Evolutionary conservation across 2,329 filamentous ascomycete species (phyloP), one percentile per base, ranked within the genome.

Genomic region (Amesomyces nigricolor): DNA sequence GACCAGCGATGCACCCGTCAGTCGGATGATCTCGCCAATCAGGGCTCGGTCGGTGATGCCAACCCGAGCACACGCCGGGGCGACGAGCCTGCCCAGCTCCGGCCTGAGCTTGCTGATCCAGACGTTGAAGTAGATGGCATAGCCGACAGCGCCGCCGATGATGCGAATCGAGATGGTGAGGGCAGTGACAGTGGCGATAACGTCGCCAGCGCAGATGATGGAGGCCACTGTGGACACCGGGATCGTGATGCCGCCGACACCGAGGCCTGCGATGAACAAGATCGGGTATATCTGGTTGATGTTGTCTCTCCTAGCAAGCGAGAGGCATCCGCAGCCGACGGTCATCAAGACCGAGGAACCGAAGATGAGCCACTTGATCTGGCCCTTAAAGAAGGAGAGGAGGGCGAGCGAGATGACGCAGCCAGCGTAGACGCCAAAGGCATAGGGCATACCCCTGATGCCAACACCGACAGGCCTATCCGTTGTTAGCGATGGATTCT

Each of bases 121-220:
- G n/a, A 81, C 71, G 61, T 81, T 80, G 70, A 75, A 85, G 64
- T 75, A 76, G 46, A 79, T 73, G n/a, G 78, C 76, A 65, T 83
- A 86, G 35, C 82, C 85, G 57, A 88, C 78, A 11, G 79, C 77
- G 30, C 85, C 85, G 46, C 86, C 85, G 37, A 88, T 77, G 53
- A 86, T 82, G 38, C 86, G 83, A 61, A 88, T 81, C n/a, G 83
- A 79, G 38, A 88, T 77, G 0, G 85, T 87, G 19, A 89, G 72
- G 5, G 86, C 83, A 1, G 84, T 80, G 45, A 87, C 77, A 2
- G 85, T 88, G 7, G 83, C 85, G 59, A 89, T 88, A 5, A 88
- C 74, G 53, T 88, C 84, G 64, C 85, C 81, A 0, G 85, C 84
- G 58, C 83, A 87, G 61, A 87, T 82, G 62, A 88, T 87, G 9